Evolutionary conservation across 306 rosid genomes (phyloP).

Genomic region (Cucurbita maxima): DNA sequence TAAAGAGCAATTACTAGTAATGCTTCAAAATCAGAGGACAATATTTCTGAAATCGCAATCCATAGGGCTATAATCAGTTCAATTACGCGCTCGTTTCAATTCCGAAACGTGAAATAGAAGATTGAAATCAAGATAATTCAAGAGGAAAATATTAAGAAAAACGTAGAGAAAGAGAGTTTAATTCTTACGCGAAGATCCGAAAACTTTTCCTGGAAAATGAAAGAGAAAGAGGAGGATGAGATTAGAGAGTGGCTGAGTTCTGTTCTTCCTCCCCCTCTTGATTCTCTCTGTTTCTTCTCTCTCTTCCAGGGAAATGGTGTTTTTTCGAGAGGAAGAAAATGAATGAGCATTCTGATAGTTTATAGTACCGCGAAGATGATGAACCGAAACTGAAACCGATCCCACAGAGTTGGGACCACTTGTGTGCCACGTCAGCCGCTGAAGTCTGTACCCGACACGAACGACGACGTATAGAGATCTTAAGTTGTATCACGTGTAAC

Average conservation of each 20-base stretch:
- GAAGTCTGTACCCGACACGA: neutral
- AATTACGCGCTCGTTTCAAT: neutral
- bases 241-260: neutral
- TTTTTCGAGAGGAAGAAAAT: neutral
- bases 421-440: neutral
- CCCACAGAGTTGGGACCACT: neutral
- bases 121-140: neutral
- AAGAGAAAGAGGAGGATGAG: neutral
- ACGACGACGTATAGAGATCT: constrained; percentile 3
- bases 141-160: neutral
- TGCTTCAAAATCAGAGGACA: neutral
- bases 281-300: neutral
- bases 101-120: neutral
- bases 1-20: neutral
- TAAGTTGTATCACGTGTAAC: neutral
- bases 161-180: neutral
- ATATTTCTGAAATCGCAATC: neutral
- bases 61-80: neutral
- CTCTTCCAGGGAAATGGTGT: neutral
- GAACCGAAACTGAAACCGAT: neutral
- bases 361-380: neutral
- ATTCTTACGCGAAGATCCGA: constrained; percentile 6
- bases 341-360: neutral
- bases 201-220: constrained; percentile 1
- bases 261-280: neutral